Evolutionary conservation across 495 filamentous ascomycete species (phyloP).

Genomic region (Copromyces sp.): DNA sequence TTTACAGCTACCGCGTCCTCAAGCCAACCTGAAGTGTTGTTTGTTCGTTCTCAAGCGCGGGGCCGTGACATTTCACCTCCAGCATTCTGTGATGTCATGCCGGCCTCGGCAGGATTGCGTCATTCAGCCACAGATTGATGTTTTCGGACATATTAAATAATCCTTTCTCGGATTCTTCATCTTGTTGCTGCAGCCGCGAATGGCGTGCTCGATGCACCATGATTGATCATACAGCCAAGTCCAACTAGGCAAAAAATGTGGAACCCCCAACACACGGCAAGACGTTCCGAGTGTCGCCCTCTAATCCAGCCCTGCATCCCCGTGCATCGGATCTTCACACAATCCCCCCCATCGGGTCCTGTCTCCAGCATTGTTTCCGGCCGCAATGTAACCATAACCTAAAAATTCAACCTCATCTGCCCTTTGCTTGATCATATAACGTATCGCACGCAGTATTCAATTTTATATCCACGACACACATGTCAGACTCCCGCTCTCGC

Average conservation of each 20-base stretch:
- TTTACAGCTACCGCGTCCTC: neutral
- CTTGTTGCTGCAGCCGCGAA: neutral
- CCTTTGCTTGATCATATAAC: neutral
- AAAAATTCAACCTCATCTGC: neutral
- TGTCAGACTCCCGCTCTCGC: neutral
- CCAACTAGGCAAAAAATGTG: neutral
- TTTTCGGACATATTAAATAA: no score
- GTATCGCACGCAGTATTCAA: neutral
- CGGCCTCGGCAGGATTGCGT: neutral
- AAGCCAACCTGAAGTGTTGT: neutral
- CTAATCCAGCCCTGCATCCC: neutral
- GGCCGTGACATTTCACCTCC: no score
- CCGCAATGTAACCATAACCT: neutral
- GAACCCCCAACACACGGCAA: neutral
- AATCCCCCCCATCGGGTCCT: neutral
- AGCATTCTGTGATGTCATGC: neutral
- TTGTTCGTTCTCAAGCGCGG: neutral
- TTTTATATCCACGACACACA: neutral
- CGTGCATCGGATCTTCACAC: neutral
- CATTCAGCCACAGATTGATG: neutral
- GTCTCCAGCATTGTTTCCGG: neutral
- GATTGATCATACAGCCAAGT: neutral
- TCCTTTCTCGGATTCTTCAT: neutral
- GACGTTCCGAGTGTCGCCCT: neutral
- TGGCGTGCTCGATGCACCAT: neutral